Evolutionary conservation across 1,284 basidiomycete species (phyloP).

Genomic region (Pholiota adiposa): DNA sequence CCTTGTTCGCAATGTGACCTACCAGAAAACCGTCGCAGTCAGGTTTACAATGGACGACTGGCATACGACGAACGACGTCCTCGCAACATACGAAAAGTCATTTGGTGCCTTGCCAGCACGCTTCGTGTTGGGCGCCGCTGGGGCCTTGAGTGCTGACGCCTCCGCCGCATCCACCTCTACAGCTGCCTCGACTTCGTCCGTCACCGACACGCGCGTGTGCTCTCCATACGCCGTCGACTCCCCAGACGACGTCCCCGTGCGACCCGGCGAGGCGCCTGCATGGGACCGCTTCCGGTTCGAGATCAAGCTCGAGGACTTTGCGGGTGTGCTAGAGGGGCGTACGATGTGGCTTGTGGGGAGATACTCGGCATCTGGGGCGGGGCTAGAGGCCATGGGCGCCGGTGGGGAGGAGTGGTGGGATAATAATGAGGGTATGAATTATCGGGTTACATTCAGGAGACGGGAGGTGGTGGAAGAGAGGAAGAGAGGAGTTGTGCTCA

Average conservation of each 20-base stretch:
- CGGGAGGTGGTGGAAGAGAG: constrained; percentile 10
- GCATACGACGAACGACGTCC: constrained; percentile 90
- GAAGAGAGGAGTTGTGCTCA: constrained; percentile 27
- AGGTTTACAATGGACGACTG: constrained; percentile 94
- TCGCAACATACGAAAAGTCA: constrained; percentile 28
- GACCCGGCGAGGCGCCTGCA: constrained; percentile 18
- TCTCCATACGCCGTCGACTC: constrained; percentile 10
- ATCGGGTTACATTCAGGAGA: constrained; percentile 63
- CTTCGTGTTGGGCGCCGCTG: constrained; percentile 6
- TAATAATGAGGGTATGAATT: constrained; percentile 84
- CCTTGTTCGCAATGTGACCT: constrained; percentile 84
- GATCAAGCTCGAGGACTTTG: constrained; percentile 79
- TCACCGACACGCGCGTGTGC: neutral
- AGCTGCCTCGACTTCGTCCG: neutral
- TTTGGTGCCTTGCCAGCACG: constrained; percentile 19
- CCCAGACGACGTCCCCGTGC: constrained; percentile 3
- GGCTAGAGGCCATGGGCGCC: constrained; percentile 39
- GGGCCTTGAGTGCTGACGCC: neutral
- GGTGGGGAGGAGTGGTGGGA: constrained; percentile 79
- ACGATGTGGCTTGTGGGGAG: constrained; percentile 70
- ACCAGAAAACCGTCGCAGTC: constrained; percentile 86
- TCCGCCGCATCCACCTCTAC: neutral
- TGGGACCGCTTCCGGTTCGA: constrained; percentile 67
- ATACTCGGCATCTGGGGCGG: constrained; percentile 45
- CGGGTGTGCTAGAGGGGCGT: constrained; percentile 64